phyloP scores from a whole-genome alignment of 768 basidiomycete genomes.

The Solioccasus polychromus region DNA sequence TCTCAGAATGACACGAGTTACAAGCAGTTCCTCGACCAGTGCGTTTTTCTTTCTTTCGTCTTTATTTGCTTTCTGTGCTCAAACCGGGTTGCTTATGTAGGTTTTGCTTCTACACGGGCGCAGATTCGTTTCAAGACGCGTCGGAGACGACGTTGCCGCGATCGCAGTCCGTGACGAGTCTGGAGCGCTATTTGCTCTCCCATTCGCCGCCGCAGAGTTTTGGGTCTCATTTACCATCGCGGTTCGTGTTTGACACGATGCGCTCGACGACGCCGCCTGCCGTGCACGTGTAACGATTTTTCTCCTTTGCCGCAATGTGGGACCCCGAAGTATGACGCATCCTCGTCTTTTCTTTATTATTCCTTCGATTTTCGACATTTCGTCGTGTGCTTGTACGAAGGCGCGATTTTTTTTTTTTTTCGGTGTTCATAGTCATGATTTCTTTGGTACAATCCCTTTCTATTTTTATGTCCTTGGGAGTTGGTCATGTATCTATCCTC shows the following conservation, averaged over 20 bases:
- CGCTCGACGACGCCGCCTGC: conserved; percentile 28
- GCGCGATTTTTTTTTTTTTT: too few species aligned
- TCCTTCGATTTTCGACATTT: too few species aligned
- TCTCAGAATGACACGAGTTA: conserved; percentile 43
- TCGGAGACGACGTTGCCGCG: conserved; percentile 33
- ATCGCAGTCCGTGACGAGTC: conserved; percentile 51
- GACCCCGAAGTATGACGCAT: too few species aligned
- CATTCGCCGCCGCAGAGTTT: conserved; percentile 30
- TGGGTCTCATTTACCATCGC: conserved; percentile 11
- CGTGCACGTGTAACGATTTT: conserved; percentile 13
- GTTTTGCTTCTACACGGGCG: conserved; percentile 80
- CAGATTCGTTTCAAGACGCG: conserved; percentile 35
- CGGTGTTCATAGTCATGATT: neutral
- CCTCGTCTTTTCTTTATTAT: too few species aligned
- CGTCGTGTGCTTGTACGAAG: too few species aligned
- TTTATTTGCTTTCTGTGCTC: neutral
- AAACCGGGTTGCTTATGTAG: conserved; percentile 34
- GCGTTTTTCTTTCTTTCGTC: conserved; percentile 22
- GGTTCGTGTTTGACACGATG: conserved; percentile 23
- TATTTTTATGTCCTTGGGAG: neutral
- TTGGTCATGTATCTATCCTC: conserved; percentile 7
- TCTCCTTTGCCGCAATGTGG: too few species aligned
- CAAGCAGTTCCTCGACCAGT: conserved; percentile 64
- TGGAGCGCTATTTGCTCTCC: conserved; percentile 48
- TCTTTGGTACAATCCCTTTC: too few species aligned